Evolutionary conservation across 148 eudicot species (phyloP), one percentile per base, ranked within the genome.

Genomic region (Spergularia marina): DNA sequence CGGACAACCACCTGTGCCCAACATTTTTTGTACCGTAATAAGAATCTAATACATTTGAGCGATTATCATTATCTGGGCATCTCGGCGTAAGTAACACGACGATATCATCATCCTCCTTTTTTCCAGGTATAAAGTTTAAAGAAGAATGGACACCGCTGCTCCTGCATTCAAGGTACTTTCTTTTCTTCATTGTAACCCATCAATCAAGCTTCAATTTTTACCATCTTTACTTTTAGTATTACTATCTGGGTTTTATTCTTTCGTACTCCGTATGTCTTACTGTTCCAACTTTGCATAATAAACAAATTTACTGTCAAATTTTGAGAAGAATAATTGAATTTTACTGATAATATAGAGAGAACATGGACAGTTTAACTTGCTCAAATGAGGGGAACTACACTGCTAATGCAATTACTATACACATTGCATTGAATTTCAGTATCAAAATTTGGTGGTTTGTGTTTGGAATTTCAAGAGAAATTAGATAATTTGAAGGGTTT

Each of bases 91-190:
- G 36, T 2, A 30, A 30, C 36, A 30, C 36, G 1, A 44, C 60
- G 1, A 56, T 56, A 16, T 12, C 60, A 14, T 56, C 17, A 0
- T 56, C 60, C 13, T 56, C 20, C 60, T 56, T 16, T 14, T 11
- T 56, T 56, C 8, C 20, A n/a, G 15, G 25, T 7, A 44, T 6
- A 23, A n/a, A n/a, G n/a, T n/a, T n/a, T n/a, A 10, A 62, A 52
- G 41, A 57, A 60, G 12, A 36, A 76, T 81, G 83, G 77, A 59
- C 15, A 23, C 69, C 63, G 16, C 25, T 72, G 23, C 80, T 58
- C 20, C 69, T 14, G 12, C 83, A 68, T 81, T 76, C 80, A 81
- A 81, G 83, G 83, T 81, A 72, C 39, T 18, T 40, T 60, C 18
- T 53, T 23, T 25, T 6, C 4, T 10, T 17, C 23, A 23, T 14